Conservation (phyloP, 1,139 yeast genomes). For the Taphrina sp. region DNA sequence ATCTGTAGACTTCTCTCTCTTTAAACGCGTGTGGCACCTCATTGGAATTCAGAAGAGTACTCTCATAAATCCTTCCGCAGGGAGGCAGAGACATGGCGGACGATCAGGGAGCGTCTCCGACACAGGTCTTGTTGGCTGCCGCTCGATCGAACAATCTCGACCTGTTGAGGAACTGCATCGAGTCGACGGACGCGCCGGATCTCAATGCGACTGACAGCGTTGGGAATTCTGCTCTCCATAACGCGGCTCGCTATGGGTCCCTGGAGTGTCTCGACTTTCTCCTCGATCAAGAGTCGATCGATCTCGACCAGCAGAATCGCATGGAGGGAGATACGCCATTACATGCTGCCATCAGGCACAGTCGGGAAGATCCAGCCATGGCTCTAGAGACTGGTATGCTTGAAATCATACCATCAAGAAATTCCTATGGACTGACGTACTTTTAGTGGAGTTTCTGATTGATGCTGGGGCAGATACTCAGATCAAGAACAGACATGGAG, state of each 20-base stretch:
- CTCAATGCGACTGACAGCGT: constrained; percentile 75
- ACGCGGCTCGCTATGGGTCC: constrained; percentile 77
- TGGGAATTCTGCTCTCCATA: constrained; percentile 78
- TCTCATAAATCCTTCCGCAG: background rate
- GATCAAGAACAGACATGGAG: constrained; percentile 56
- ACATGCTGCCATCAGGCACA: constrained; percentile 77
- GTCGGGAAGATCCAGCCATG: constrained; percentile 77
- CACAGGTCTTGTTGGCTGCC: constrained; percentile 20
- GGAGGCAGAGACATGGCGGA: constrained; percentile 10
- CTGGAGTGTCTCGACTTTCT: constrained; percentile 74
- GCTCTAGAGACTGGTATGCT: constrained; percentile 60
- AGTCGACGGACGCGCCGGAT: constrained; percentile 49
- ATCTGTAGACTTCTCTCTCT: no score
- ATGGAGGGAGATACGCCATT: constrained; percentile 82
- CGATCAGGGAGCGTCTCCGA: constrained; percentile 26
- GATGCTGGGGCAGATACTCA: constrained; percentile 90
- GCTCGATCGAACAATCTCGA: constrained; percentile 29
- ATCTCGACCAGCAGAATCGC: constrained; percentile 74
- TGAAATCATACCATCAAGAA: no score
- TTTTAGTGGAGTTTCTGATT: constrained; percentile 61
- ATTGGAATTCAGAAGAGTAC: no score
- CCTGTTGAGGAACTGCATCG: constrained; percentile 6
- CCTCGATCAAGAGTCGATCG: constrained; percentile 86
- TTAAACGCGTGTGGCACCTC: no score
- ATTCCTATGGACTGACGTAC: background rate